These are phyloP conservation scores for Pseudocercospora musae DNA, from an alignment of 2,329 filamentous ascomycete genomes.

Conservation along the genomic window DNA sequence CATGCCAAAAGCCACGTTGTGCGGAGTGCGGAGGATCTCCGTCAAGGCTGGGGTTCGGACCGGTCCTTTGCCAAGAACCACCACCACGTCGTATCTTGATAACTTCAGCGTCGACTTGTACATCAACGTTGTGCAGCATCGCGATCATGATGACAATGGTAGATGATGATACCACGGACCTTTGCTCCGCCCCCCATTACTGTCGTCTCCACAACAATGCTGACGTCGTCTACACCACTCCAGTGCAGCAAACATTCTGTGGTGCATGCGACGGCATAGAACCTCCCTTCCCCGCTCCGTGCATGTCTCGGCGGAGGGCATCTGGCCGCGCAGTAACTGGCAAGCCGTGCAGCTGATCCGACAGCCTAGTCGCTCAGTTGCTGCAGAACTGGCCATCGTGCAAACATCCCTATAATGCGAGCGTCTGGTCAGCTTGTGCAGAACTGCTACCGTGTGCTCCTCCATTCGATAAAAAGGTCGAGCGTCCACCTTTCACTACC, in stretches of 20 bases:
- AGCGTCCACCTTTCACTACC: too few species aligned
- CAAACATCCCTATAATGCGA: too few species aligned
- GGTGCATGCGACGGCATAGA: background rate
- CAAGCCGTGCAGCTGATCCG: background rate
- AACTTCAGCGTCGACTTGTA: background rate
- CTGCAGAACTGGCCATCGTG: background rate
- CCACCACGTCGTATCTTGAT: too few species aligned
- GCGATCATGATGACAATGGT: background rate
- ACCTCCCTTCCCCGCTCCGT: background rate
- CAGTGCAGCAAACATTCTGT: background rate
- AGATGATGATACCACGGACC: too few species aligned
- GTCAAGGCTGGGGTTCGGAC: background rate
- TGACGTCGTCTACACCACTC: background rate
- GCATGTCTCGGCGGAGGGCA: background rate
- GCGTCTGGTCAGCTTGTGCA: too few species aligned
- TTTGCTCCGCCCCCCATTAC: background rate
- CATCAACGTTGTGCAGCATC: background rate
- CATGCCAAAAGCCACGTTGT: too few species aligned
- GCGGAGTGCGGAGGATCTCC: too few species aligned
- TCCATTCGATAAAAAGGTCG: background rate
- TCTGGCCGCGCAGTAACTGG: background rate
- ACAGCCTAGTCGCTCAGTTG: background rate
- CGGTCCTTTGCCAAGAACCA: background rate
- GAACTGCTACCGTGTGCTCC: background rate
- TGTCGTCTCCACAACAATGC: background rate